These are phyloP conservation scores for Triangularia setosa DNA, from an alignment of 2,329 filamentous ascomycete species.

Conservation along the genomic window DNA sequence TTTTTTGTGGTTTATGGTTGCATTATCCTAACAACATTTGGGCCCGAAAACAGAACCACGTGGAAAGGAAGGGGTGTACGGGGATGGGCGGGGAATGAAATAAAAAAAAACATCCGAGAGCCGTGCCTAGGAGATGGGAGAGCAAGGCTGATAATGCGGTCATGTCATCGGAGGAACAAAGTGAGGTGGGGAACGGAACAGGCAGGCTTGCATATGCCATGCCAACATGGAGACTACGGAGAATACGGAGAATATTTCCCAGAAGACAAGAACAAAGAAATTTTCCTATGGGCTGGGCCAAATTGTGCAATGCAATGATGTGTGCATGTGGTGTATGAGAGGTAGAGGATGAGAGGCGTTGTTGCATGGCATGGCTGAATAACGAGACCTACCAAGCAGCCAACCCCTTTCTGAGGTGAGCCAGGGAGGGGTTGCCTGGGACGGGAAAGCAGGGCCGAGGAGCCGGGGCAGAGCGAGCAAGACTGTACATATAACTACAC, in stretches of 20 bases:
- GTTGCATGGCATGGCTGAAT: not conserved
- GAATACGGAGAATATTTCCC: not conserved
- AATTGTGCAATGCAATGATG: not conserved
- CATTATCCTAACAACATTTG: not conserved
- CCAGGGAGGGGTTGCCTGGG: not conserved
- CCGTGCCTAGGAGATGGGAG: not conserved
- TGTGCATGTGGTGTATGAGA: not conserved
- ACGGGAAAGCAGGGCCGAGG: not conserved
- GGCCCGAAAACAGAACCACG: not conserved
- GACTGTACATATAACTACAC: not conserved
- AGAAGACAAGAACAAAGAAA: not conserved
- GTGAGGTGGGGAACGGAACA: not conserved
- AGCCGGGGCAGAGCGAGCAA: not conserved
- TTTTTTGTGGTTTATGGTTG: not conserved
- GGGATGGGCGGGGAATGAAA: not conserved
- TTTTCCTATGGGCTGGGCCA: not conserved
- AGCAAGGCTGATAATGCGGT: not conserved
- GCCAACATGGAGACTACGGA: not conserved
- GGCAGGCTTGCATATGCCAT: not conserved
- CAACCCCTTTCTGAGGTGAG: not conserved
- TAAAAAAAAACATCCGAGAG: not conserved
- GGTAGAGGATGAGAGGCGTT: too few relatives aligned
- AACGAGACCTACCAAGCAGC: not conserved
- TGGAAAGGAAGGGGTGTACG: not conserved
- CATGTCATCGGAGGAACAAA: not conserved